These are phyloP conservation scores for Pichia sp. DNA, from an alignment of 1,139 yeast species.

Conservation along the genomic window DNA sequence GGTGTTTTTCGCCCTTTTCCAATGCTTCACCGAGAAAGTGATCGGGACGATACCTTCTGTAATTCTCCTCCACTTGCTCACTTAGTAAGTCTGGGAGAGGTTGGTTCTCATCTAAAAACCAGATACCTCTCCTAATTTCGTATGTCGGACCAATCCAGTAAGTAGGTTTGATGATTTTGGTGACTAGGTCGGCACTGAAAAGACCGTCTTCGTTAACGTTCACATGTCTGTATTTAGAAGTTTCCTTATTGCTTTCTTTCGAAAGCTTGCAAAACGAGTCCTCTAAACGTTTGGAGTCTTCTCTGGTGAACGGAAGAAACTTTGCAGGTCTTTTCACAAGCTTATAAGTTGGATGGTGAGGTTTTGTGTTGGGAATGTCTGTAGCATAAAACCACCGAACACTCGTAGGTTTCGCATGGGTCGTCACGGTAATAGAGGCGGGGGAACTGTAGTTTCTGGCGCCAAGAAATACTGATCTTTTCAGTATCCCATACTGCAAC, in stretches of 20 bases:
- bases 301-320: slow-evolving; percentile 63
- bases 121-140: slow-evolving; percentile 78
- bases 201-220: slow-evolving; percentile 79
- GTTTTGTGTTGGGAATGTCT: slow-evolving; percentile 68
- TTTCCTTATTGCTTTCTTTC: not conserved
- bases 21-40: slow-evolving; percentile 11
- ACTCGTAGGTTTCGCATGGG: not conserved
- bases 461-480: not conserved
- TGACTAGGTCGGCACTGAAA: slow-evolving; percentile 61
- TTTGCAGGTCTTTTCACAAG: slow-evolving; percentile 50
- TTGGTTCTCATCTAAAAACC: slow-evolving; percentile 61
- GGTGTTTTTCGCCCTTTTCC: slow-evolving; percentile 3
- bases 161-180: slow-evolving; percentile 57
- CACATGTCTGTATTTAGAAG: slow-evolving; percentile 27
- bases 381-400: slow-evolving; percentile 75
- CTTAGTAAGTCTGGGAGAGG: slow-evolving; percentile 57
- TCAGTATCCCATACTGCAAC: not conserved
- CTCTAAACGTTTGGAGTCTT: slow-evolving; percentile 64
- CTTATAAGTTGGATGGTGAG: slow-evolving; percentile 50
- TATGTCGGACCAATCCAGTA: slow-evolving; percentile 90
- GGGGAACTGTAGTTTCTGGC: slow-evolving; percentile 1
- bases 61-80: slow-evolving; percentile 56
- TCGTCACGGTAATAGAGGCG: not conserved
- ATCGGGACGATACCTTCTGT: slow-evolving; percentile 33
- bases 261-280: slow-evolving; percentile 35